Evolutionary conservation across 2,329 filamentous ascomycete species (phyloP).

Genomic region (Botrytis galanthina): DNA sequence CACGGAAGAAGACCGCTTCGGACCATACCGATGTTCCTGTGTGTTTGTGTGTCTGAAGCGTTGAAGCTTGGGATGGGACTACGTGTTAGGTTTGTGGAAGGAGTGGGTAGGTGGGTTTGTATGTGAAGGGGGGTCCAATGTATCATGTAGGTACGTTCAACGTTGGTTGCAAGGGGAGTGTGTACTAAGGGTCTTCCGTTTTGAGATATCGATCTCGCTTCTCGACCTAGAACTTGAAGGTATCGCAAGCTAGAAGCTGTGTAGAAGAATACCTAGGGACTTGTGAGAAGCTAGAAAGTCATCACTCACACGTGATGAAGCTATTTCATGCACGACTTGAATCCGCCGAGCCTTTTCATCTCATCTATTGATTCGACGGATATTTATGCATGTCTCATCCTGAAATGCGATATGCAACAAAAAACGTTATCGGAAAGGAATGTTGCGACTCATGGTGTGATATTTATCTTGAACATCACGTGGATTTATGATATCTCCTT

Average conservation of each 20-base stretch:
- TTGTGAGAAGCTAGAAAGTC: neutral
- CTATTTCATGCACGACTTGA: conserved; percentile 20
- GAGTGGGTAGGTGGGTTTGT: neutral
- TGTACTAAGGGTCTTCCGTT: neutral
- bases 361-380: conserved; percentile 11
- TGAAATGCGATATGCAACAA: conserved; percentile 20
- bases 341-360: neutral
- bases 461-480: conserved; percentile 3
- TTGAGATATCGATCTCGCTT: neutral
- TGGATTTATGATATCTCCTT: neutral
- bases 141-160: too few species aligned
- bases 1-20: neutral
- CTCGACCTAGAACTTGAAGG: neutral
- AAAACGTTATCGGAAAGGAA: conserved; percentile 5
- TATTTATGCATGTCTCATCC: conserved; percentile 21
- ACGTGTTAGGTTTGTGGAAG: neutral
- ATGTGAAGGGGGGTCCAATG: too few species aligned
- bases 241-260: neutral
- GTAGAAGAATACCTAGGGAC: neutral
- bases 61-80: neutral
- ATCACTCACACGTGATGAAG: conserved; percentile 11
- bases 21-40: neutral
- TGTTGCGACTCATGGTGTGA: neutral
- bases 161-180: too few species aligned
- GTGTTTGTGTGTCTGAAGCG: neutral